Evolutionary conservation across 768 basidiomycete species (phyloP), one percentile per base, ranked within the genome.

Genomic region (Russula virescens): DNA sequence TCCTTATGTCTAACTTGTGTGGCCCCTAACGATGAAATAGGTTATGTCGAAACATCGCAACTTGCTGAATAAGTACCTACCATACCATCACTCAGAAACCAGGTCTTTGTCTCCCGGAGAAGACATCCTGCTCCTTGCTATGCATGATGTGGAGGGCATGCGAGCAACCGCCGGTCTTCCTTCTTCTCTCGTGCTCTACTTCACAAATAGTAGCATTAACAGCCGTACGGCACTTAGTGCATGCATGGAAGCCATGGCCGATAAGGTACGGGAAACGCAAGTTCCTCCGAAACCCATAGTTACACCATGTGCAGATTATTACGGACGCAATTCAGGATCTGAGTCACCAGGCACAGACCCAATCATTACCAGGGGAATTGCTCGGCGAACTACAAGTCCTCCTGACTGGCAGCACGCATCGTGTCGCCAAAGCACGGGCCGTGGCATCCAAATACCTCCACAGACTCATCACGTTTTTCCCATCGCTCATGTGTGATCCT

Each of bases 401-500:
- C 25, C 80, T 98, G 18, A 77, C 92, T 18, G 78, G 80, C 46
- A 88, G 89, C 74, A 92, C 91, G 3, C 91, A 95, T 73, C 84
- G 92, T 31, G 83, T 91, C 61, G 78, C 82, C 35, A 91, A 89
- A 71, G 89, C 88, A 55, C 81, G 96, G 38, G 88, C 89, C 38
- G 79, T 94, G 34, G 91, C 95, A 1, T 80, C 86, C 46, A 87
- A 84, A 73, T 97, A 90, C 71, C 80, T 98, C 28, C 84, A 93
- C 74, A 82, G 86, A 43, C 77, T 98, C 45, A 87, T 98, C 66
- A 88, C 86, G 9, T 91, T 89, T 1, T 98, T 98, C 74, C 94
- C 97, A 2, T 94, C 94, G 16, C 77, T 99, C 54, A 89, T 97
- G 84, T 98, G 96, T 74, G 89, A 95, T 69, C 83, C 87, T 4